phyloP scores from a whole-genome alignment of 768 basidiomycete species.

The Phallus indusiatus region DNA sequence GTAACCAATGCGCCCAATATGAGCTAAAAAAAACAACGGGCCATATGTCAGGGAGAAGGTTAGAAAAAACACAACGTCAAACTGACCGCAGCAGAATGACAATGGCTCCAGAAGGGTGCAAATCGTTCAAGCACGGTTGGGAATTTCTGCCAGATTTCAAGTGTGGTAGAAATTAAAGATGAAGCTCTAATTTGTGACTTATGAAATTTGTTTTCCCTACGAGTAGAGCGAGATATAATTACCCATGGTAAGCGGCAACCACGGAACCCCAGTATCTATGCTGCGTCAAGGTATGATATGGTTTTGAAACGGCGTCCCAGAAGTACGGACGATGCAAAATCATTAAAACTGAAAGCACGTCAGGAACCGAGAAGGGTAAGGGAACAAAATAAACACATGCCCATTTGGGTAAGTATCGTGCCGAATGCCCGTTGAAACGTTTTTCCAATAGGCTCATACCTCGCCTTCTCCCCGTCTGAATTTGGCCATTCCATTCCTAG shows the following conservation, averaged over 20 bases:
- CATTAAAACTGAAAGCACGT: not conserved
- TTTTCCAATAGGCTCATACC: not conserved
- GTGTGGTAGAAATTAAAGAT: not conserved
- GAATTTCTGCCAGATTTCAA: not conserved
- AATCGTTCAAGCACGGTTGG: not conserved
- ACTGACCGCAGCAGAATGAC: not conserved
- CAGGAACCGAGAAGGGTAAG: not conserved
- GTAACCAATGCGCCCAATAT: not conserved
- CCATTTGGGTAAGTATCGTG: not conserved
- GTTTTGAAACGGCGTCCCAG: not conserved
- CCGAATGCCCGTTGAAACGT: not conserved
- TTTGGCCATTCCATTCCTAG: not conserved
- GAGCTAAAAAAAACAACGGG: not conserved
- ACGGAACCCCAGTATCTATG: not conserved
- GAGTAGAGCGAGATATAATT: not conserved
- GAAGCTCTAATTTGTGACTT: not conserved
- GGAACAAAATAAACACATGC: not conserved
- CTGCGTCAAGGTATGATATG: not conserved
- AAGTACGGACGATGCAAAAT: not conserved
- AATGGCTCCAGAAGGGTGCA: not conserved
- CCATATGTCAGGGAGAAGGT: not conserved
- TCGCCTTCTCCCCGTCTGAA: not conserved
- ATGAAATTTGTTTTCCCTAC: not conserved
- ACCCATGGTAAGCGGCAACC: not conserved
- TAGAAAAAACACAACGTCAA: not conserved